Evolutionary conservation across 1,139 yeast genomes (phyloP).

Genomic region (Candida tetrigidarum): DNA sequence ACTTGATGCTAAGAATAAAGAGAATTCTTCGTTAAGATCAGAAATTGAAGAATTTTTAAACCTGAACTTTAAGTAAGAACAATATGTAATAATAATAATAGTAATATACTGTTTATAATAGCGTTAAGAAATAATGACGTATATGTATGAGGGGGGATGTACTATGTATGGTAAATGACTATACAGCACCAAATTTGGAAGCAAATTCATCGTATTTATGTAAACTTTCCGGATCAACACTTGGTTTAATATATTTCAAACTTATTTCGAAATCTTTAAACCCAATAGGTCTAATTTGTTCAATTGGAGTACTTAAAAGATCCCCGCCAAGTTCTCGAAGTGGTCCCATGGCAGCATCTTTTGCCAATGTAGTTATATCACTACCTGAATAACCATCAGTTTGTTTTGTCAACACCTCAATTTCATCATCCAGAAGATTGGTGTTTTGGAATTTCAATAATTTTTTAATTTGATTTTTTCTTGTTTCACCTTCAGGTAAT

Average conservation of each 20-base stretch:
- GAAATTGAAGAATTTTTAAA: slow-evolving; percentile 3
- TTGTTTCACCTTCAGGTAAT: slow-evolving; percentile 84
- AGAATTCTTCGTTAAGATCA: neutral
- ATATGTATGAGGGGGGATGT: too few relatives aligned
- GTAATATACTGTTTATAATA: neutral
- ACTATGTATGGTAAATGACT: neutral
- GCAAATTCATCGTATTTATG: slow-evolving; percentile 30
- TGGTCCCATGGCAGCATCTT: slow-evolving; percentile 99
- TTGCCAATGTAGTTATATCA: slow-evolving; percentile 93
- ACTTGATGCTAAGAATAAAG: slow-evolving; percentile 1
- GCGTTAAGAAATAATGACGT: neutral
- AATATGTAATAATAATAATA: neutral
- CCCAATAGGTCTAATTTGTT: slow-evolving; percentile 79
- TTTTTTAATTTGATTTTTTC: slow-evolving; percentile 72
- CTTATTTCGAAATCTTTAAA: slow-evolving; percentile 78
- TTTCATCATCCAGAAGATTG: slow-evolving; percentile 66
- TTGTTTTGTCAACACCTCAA: slow-evolving; percentile 57
- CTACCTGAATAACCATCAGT: slow-evolving; percentile 92
- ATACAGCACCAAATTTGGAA: slow-evolving; percentile 4
- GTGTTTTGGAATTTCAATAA: slow-evolving; percentile 79
- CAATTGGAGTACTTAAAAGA: slow-evolving; percentile 81
- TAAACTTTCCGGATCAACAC: slow-evolving; percentile 87
- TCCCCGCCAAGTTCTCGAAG: slow-evolving; percentile 89
- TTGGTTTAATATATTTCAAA: slow-evolving; percentile 84
- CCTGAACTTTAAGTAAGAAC: slow-evolving; percentile 4